Evolutionary conservation across 148 eudicot genomes (phyloP).

Genomic region (Silene conica): DNA sequence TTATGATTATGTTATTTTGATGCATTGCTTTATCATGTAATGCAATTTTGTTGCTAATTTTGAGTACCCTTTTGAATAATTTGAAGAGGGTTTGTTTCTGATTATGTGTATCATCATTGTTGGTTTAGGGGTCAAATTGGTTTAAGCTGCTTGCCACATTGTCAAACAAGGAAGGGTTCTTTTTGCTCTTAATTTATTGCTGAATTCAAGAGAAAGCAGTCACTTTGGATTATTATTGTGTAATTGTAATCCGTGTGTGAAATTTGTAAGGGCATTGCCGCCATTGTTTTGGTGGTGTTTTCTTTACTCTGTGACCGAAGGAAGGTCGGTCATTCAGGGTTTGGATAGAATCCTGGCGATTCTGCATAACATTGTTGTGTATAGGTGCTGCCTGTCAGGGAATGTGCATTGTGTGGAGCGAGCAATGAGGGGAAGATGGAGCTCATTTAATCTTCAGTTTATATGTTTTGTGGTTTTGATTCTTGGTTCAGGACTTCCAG

Average conservation of each 20-base stretch:
- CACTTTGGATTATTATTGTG: conserved; percentile 22
- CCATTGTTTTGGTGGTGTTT: not conserved
- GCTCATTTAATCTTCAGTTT: conserved; percentile 35
- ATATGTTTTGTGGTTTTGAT: conserved; percentile 45
- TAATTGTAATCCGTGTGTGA: not conserved
- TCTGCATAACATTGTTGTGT: conserved; percentile 28
- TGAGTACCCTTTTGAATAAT: conserved; percentile 12
- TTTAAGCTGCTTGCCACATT: conserved; percentile 25
- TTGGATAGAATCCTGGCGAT: conserved; percentile 58
- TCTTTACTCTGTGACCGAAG: conserved; percentile 12
- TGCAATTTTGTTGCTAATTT: conserved; percentile 14
- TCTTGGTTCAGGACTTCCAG: conserved; percentile 43
- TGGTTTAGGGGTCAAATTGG: conserved; percentile 25
- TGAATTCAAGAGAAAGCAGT: conserved; percentile 30
- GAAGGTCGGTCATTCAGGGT: conserved; percentile 36
- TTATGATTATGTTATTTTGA: conserved; percentile 7
- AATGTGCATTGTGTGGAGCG: conserved; percentile 37
- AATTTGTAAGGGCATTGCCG: conserved; percentile 6
- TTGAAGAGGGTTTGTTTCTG: conserved; percentile 20
- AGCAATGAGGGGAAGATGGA: conserved; percentile 77
- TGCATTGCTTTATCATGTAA: conserved; percentile 37
- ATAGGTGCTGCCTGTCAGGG: conserved; percentile 45
- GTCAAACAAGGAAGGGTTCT: conserved; percentile 13
- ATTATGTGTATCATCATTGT: conserved; percentile 22
- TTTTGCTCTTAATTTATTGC: conserved; percentile 26